Evolutionary conservation across 176 grass and related monocot genomes (phyloP), one percentile per base, ranked within the genome.

Genomic region (Phoenix roebelenii): DNA sequence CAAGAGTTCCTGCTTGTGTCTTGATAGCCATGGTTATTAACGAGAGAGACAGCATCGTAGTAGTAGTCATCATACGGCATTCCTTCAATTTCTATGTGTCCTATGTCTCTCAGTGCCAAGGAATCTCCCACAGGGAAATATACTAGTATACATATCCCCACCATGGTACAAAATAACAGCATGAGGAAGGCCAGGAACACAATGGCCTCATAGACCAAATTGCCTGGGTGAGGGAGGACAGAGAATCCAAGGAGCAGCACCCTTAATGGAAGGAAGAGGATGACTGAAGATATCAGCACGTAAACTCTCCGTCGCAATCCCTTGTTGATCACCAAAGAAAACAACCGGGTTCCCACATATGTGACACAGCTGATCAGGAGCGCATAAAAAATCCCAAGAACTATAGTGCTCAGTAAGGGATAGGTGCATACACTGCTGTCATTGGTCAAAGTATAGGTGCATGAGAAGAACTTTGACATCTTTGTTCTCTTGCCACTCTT

Each of bases 21-120:
- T 53, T 65, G 76, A 39, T 78, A 75, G 55, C 79, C 85, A 60
- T 87, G 88, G 65, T 92, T 92, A 32, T 72, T 73, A 66, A 93
- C 64, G 22, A 93, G 84, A 55, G 88, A 91, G 0, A 69, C 55
- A 22, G 72, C 73, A 23, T 95, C 92, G 50, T 84, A 82, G 52
- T 91, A 95, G 67, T 95, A 97, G 60, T 97, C 92, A 63, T 97
- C 92, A 72, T 88, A 97, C 53, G 92, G 92, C 57, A 90, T 71
- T 56, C 77, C 80, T 68, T 70, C 18, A 66, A 85, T 77, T 74
- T 82, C 86, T 51, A 77, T 64, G 17, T 54, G 70, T 23, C 74
- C 72, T 22, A 61, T 69, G 59, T 76, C 77, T 74, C 65, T 66
- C 68, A 97, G 72, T 18, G 60, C 72, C 60, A 97, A 52, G 57